Evolutionary conservation across 495 filamentous ascomycete species (phyloP), one percentile per base, ranked within the genome.

Genomic region (Tuber microsphaerosporum): DNA sequence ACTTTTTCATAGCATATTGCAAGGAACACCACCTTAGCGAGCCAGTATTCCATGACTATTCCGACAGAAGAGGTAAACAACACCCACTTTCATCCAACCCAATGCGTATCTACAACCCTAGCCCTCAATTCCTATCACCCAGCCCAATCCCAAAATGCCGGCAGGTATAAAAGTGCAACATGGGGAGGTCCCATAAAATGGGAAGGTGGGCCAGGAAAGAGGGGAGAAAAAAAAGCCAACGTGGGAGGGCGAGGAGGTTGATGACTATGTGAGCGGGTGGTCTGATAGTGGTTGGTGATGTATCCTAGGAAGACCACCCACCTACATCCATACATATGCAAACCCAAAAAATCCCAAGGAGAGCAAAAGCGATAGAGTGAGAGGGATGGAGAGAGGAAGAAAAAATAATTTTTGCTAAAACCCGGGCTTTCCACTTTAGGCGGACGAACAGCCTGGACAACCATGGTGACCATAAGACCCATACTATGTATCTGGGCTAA

Each of bases 391-490:
- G 12, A 34, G 3, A 31, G 26, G 26, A 34, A 34, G 16, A 26
- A 6, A 46, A 46, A 19, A 31, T 5, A 34, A 17, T 65, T 65
- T 65, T 65, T 65, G 56, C 56, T 65, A 65, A 65, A 65, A 65
- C 56, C 34, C 56, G 34, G 26, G 56, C 26, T 65, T 65, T 65
- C 26, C 56, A 65, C 56, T 65, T 39, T 81, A 97, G 93, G 94
- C 81, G 93, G 93, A 78, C 91, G 94, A 77, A 97, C 94, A 45
- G 94, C 94, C 72, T 97, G 94, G 94, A 94, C 93, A 71, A 90
- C 89, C 84, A 87, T 85, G 46, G 91, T 96, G 75, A 87, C 84
- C 20, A 85, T 94, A n/a, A 7, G 6, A 39, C 10, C n/a, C n/a
- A 14, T 8, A n/a, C 81, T 85, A 69, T 82, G 82, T 69, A 86